Base-by-base conservation (phyloP, 768 basidiomycete genomes). In the Leccinum aurantiacum region DNA sequence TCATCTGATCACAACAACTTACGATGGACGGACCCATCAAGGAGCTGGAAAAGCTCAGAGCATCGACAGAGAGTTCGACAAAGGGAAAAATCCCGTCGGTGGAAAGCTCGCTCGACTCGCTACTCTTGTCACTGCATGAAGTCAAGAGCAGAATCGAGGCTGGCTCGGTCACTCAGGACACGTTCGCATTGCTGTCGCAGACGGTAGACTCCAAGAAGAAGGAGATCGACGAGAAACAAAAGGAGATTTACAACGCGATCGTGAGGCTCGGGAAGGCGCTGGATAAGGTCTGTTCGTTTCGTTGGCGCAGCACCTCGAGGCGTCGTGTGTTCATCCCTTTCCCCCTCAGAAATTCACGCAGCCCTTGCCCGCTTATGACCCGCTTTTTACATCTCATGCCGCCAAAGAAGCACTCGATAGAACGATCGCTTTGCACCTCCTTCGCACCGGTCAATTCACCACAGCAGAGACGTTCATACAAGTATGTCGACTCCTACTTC, bases 211-310 rank as follows among this genome's bases (percentile, higher is more conserved):
- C 77, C 0, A 84, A 76, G 74, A 94, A 91, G 86, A 93, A 88
- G 71, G 91, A 92, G 59, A 79, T 94, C 1, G 91, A 93, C 59
- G 91, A 95, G 37, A 82, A 88, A 3, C 88, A 95, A 79, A 98
- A 95, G 73, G 94, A 95, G 65, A 81, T 93, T 35, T 92, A 95
- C 67, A 84, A 81, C 19, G 85, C 87, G 3, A 75, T 97, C 9
- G 83, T 86, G 27, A 84, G 85, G 64, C 79, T 95, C 38, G 93
- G 92, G 29, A 98, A 95, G 75, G 82, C 86, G 0, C 74, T 98
- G 70, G 96, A 98, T 70, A 98, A 97, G 88, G 96, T 91, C 58
- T 47, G 41, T 44, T 19, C 44, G 44, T 49, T n/a, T 33, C 13
- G 33, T 33, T 33, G 33, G 19, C 31, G 49, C 48, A 37, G 17